Conservation (phyloP, 306 rosid species). For the Vachellia collinsii region DNA sequence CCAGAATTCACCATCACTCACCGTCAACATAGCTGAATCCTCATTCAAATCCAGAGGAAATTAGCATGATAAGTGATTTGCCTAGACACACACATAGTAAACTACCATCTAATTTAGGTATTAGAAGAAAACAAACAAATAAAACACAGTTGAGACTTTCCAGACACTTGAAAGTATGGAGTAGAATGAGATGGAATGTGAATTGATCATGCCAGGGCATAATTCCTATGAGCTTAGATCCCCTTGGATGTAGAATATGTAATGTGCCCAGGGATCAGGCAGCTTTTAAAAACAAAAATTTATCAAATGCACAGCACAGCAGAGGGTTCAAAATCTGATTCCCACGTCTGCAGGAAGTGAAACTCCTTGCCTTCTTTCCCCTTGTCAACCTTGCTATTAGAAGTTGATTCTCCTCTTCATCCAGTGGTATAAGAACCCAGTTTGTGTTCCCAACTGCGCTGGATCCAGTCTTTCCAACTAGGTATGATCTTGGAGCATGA, state of each 20-base stretch:
- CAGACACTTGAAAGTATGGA: not conserved
- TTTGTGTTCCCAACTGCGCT: not conserved
- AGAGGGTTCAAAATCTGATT: slow-evolving; percentile 2
- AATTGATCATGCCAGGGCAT: not conserved
- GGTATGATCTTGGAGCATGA: not conserved
- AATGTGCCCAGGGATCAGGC: not conserved
- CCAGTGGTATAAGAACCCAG: not conserved
- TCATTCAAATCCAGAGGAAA: slow-evolving; percentile 26
- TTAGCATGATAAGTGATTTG: slow-evolving; percentile 12
- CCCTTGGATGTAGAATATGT: not conserved
- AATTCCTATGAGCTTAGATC: not conserved
- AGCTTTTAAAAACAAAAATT: not conserved
- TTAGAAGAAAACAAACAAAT: not conserved
- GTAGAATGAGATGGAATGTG: not conserved
- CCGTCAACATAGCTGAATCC: slow-evolving; percentile 74
- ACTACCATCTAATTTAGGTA: not conserved
- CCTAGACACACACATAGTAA: not conserved
- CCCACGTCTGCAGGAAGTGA: not conserved
- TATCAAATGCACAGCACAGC: not conserved
- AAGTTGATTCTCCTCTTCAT: not conserved
- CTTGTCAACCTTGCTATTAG: not conserved
- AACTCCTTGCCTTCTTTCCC: not conserved
- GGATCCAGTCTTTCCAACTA: not conserved
- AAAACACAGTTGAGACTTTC: not conserved
- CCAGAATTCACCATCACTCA: slow-evolving; percentile 82